These are phyloP conservation scores for Xylaria bambusicola DNA, from an alignment of 495 filamentous ascomycete species.

Conservation along the genomic window DNA sequence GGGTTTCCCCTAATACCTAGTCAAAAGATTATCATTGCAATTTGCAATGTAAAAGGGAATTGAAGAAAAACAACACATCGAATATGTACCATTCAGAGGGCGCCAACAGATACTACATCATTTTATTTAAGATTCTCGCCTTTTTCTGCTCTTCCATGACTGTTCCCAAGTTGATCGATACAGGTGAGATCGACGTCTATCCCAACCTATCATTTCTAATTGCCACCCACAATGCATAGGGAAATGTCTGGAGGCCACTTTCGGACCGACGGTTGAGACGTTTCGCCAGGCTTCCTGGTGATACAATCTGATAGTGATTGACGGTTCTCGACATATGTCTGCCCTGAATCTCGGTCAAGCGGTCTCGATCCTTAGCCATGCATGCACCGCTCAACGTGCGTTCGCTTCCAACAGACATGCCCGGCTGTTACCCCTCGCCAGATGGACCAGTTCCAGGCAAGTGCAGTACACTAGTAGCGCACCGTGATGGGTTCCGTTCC, in stretches of 20 bases:
- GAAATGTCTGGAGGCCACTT: background rate
- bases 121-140: background rate
- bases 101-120: background rate
- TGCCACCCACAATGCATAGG: background rate
- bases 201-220: background rate
- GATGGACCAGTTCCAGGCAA: conserved; percentile 19
- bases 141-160: background rate
- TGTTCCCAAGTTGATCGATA: background rate
- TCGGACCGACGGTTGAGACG: conserved; percentile 2
- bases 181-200: conserved; percentile 3
- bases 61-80: no score
- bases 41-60: no score
- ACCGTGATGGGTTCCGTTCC: background rate
- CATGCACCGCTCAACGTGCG: conserved; percentile 18
- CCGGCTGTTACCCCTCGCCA: conserved; percentile 16
- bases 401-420: conserved; percentile 17
- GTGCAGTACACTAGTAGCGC: background rate
- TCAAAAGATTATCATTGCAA: no score
- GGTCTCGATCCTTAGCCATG: conserved; percentile 18
- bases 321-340: background rate
- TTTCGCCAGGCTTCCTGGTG: background rate
- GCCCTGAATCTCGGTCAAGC: conserved; percentile 14
- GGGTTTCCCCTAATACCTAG: no score
- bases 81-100: no score
- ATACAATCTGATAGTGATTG: conserved; percentile 4